These are phyloP conservation scores for Lepidopterella palustris DNA, from an alignment of 495 filamentous ascomycete genomes.

Conservation along the genomic window DNA sequence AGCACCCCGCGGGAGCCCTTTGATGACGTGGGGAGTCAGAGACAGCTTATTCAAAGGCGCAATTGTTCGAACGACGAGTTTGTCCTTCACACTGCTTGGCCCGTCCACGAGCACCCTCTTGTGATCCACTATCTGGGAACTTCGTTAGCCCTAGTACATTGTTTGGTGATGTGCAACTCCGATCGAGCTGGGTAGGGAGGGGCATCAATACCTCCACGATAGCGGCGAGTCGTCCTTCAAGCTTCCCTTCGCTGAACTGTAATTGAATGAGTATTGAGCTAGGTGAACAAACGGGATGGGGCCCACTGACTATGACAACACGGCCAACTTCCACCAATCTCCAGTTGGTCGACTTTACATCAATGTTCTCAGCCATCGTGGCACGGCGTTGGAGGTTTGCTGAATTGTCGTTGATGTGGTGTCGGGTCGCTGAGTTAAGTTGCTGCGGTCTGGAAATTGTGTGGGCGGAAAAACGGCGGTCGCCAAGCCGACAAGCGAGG, in stretches of 20 bases:
- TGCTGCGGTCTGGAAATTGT: not conserved
- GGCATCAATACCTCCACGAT: slow-evolving; percentile 99
- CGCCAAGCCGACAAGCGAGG: no score
- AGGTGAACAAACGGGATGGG: no score
- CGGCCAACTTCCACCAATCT: slow-evolving; percentile 96
- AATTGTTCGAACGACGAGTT: slow-evolving; percentile 76
- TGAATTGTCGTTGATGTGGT: no score
- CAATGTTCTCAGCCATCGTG: no score
- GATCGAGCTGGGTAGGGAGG: no score
- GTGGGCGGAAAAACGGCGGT: not conserved
- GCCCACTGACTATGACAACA: slow-evolving; percentile 75
- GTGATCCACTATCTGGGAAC: no score
- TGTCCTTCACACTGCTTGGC: slow-evolving; percentile 63
- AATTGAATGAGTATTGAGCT: no score
- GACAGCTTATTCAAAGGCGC: slow-evolving; percentile 71
- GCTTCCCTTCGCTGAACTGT: no score
- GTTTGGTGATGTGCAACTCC: no score
- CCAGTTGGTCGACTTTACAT: slow-evolving; percentile 51
- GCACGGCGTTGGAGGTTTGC: not conserved
- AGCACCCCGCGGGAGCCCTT: slow-evolving; percentile 78
- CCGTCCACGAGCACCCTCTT: slow-evolving; percentile 96
- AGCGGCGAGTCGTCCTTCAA: slow-evolving; percentile 75
- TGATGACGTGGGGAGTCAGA: slow-evolving; percentile 83
- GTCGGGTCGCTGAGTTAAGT: slow-evolving; percentile 17
- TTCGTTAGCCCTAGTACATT: no score